A percentile compares a stretch with the other conserved stretches of the same genome.
Conservation (phyloP, 1,284 basidiomycete species). For the Baeospora myosura region DNA sequence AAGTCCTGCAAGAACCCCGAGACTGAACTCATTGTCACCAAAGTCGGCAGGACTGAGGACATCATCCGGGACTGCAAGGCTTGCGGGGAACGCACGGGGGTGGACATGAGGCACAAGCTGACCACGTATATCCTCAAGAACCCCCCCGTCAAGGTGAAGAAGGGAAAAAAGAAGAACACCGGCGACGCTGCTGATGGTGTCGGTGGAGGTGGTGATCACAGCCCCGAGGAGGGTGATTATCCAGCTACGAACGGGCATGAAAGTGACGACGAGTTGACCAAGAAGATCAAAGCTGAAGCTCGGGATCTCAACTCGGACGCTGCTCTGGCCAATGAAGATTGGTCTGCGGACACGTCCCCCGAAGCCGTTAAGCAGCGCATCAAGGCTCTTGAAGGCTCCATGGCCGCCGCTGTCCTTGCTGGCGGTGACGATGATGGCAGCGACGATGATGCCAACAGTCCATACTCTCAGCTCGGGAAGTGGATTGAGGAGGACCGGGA, state of each 20-base stretch:
- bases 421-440: constrained; percentile 77
- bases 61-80: constrained; percentile 98
- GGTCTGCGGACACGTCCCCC: constrained; percentile 89
- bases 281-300: constrained; percentile 82
- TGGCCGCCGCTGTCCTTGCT: constrained; percentile 48
- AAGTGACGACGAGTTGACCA: constrained; percentile 77
- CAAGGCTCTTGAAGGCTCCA: constrained; percentile 64
- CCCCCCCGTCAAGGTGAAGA: constrained; percentile 84
- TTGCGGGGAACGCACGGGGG: constrained; percentile 84
- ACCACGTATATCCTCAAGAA: constrained; percentile 97
- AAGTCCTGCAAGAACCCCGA: constrained; percentile 99
- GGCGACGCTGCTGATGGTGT: constrained; percentile 43
- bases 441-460: constrained; percentile 82
- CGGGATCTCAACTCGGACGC: constrained; percentile 64
- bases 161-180: constrained; percentile 60
- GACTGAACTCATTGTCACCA: constrained; percentile 91
- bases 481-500: constrained; percentile 78
- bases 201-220: constrained; percentile 39
- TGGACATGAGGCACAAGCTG: constrained; percentile 98
- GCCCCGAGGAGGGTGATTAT: constrained; percentile 29
- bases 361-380: constrained; percentile 86
- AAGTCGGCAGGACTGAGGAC: constrained; percentile 63
- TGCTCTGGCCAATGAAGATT: constrained; percentile 64
- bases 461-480: constrained; percentile 76
- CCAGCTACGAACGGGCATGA: constrained; percentile 41